These are phyloP conservation scores for Gonapodya sp. DNA, from an alignment of 192 early-diverging fungal genomes.

Conservation along the genomic window DNA sequence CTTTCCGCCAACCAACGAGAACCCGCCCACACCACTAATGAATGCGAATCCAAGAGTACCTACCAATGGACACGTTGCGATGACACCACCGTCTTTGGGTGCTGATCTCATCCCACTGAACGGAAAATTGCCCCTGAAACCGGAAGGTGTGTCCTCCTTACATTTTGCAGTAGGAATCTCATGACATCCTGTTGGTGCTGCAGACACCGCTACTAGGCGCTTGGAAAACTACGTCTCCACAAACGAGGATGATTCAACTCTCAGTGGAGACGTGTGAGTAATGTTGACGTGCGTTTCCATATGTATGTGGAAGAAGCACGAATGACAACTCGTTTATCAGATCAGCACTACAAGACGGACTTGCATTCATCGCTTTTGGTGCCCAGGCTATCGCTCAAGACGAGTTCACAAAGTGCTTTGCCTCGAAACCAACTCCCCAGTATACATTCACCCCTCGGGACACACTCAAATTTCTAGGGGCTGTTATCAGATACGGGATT, in stretches of 20 bases:
- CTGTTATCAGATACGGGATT: conserved; percentile 27
- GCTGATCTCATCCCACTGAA: too few species aligned
- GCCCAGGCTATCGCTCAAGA: conserved; percentile 44
- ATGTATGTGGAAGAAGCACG: background rate
- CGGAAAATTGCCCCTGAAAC: background rate
- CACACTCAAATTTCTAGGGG: conserved; percentile 30
- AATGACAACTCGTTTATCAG: background rate
- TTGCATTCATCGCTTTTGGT: conserved; percentile 39
- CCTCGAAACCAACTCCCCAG: conserved; percentile 24
- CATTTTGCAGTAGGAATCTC: background rate
- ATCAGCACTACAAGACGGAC: conserved; percentile 32
- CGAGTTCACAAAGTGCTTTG: conserved; percentile 44
- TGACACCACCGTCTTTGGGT: too few species aligned
- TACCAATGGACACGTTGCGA: too few species aligned
- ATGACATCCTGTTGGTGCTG: background rate
- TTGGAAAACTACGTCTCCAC: background rate
- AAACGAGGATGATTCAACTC: background rate
- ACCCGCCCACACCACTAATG: too few species aligned
- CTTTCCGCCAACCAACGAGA: too few species aligned
- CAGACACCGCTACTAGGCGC: background rate
- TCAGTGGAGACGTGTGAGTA: background rate
- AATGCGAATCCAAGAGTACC: too few species aligned
- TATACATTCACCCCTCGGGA: conserved; percentile 12
- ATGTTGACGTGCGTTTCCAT: background rate
- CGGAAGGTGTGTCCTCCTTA: too few species aligned